Percentiles rank a stretch among this genome's conserved stretches.
Conservation (phyloP, 164 flowering plant genomes). For the Nelumbo lutea region DNA sequence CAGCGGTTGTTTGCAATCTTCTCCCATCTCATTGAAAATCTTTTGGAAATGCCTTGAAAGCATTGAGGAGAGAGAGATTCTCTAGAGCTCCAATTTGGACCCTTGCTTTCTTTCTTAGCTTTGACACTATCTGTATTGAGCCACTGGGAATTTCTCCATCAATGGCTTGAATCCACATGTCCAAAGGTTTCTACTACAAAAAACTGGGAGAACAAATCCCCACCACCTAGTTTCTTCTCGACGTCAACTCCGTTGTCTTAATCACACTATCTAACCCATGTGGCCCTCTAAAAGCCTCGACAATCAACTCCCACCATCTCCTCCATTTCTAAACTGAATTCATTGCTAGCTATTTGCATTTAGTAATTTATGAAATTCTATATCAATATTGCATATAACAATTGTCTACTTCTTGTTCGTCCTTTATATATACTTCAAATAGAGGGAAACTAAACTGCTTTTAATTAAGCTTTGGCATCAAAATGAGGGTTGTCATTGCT, state of each 20-base stretch:
- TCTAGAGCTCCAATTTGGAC: constrained; percentile 51
- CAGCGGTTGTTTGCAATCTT: constrained; percentile 40
- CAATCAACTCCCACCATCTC: constrained; percentile 48
- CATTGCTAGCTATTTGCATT: too few relatives aligned
- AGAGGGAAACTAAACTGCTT: too few relatives aligned
- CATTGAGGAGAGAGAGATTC: constrained; percentile 88
- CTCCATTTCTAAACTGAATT: too few relatives aligned
- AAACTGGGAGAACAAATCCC: constrained; percentile 64
- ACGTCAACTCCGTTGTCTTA: constrained; percentile 60
- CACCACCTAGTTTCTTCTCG: constrained; percentile 46
- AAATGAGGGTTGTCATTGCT: constrained; percentile 48
- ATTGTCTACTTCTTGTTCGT: too few relatives aligned
- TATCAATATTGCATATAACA: too few relatives aligned
- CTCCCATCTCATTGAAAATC: constrained; percentile 95
- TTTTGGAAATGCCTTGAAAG: constrained; percentile 84
- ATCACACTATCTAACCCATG: constrained; percentile 75
- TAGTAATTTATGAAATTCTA: too few relatives aligned
- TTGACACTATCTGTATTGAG: constrained; percentile 3
- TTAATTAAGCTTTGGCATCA: neutral
- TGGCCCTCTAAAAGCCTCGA: constrained; percentile 62
- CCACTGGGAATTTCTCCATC: constrained; percentile 2
- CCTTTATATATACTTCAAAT: too few relatives aligned
- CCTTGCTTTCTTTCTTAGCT: constrained; percentile 17
- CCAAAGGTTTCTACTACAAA: constrained; percentile 70
- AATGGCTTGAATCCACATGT: constrained; percentile 35